Evolutionary conservation across 148 eudicot species (phyloP), one percentile per base, ranked within the genome.

Genomic region (Vaccinium corymbosum): DNA sequence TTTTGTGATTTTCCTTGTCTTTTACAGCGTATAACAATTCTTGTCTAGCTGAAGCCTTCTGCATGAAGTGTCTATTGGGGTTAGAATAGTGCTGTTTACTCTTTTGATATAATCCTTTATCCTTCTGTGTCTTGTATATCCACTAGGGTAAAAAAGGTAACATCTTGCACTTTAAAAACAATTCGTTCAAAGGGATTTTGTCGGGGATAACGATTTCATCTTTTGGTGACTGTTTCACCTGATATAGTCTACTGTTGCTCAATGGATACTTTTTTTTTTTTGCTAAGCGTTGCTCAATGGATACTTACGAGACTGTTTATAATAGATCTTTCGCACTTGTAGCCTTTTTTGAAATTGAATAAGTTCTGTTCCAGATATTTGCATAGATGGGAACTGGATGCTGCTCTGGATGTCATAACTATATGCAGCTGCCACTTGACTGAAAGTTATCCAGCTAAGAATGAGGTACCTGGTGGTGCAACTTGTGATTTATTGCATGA

Each of bases 391-490:
- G 98, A 97, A 82, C 87, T 97, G 82, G 95, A 94, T 92, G 94
- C 94, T 83, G 98, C 99, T 83, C 87, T 93, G 88, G 98, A 97
- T 92, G 98, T 97, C 78, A 97, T 97, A 83, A 95, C 97, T 73
- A 97, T 97, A 98, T 97, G 99, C 84, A 94, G 92, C 89, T 97
- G 98, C 88, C 99, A 97, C 90, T 90, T 97, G 88, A 81, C 91
- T 71, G 93, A 90, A 70, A 88, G 82, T 82, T 93, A 90, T 79
- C 93, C 94, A 52, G 85, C 93, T 29, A 95, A 87, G 88, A 79
- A 83, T 85, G 95, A 94, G 98, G 99, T 97, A 78, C 50, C 76
- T 84, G 77, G 79, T 74, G 62, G 79, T 74, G 72, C 27, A 50
- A 62, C 13, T 55, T 42, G 15, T 27, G 42, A 64, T 15, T 51